Conservation (phyloP, 345 rosid species). For the Ricinus communis region DNA sequence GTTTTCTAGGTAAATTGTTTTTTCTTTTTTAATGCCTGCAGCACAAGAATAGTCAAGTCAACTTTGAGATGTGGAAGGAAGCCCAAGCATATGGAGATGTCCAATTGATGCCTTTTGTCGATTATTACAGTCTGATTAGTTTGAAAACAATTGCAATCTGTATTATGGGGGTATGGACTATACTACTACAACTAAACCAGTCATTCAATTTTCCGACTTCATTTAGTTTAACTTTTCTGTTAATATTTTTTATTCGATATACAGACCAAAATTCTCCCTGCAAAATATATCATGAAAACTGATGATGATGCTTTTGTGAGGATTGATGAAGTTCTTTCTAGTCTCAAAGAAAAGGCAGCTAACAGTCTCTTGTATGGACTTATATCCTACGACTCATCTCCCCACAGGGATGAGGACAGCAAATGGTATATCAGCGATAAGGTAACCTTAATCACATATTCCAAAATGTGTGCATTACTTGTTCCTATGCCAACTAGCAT, state of each 20-base stretch:
- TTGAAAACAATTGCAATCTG: constrained; percentile 81
- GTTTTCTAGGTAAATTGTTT: constrained; percentile 4
- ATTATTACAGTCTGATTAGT: constrained; percentile 79
- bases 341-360: constrained; percentile 59
- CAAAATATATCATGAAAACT: constrained; percentile 87
- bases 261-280: constrained; percentile 80
- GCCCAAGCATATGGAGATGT: constrained; percentile 77
- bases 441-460: constrained; percentile 53
- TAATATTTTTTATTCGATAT: constrained; percentile 13
- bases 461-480: constrained; percentile 12
- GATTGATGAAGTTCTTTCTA: constrained; percentile 68
- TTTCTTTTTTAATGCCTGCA: constrained; percentile 30
- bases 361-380: constrained; percentile 69
- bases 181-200: neutral
- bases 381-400: constrained; percentile 66
- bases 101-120: constrained; percentile 92
- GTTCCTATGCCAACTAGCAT: neutral
- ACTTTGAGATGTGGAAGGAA: constrained; percentile 86
- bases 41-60: constrained; percentile 73
- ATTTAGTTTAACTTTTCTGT: constrained; percentile 1
- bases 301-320: constrained; percentile 94
- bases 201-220: neutral
- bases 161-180: constrained; percentile 69
- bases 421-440: constrained; percentile 78
- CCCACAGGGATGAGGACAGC: constrained; percentile 73